A percentile compares a stretch with the other conserved stretches of the same genome.
Evolutionary conservation across 176 grass and related monocot species (phyloP).

Genomic region (Elymus sibiricus): DNA sequence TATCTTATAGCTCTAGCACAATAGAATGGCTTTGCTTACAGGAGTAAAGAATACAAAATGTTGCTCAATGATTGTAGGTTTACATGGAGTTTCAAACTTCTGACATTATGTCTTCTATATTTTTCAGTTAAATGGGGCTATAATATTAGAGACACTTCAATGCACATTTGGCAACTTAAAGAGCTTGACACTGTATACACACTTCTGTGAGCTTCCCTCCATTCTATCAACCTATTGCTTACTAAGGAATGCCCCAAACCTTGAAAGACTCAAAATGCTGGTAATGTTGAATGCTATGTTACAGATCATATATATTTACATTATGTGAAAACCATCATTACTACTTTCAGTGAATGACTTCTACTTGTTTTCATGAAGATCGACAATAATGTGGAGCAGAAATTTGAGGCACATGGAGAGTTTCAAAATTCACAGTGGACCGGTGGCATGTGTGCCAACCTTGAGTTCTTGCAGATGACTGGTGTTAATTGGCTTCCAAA

Average conservation of each 20-base stretch:
- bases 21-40: background rate
- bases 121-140: background rate
- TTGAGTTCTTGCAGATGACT: constrained; percentile 16
- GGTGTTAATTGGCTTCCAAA: constrained; percentile 8
- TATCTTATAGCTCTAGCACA: background rate
- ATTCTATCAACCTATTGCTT: constrained; percentile 19
- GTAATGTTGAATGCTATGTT: constrained; percentile 9
- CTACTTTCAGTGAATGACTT: background rate
- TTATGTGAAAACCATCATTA: background rate
- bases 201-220: constrained; percentile 20
- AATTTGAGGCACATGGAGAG: background rate
- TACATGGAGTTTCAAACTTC: background rate
- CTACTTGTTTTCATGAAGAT: background rate
- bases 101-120: background rate
- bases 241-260: constrained; percentile 8
- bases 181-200: background rate
- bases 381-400: background rate
- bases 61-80: background rate
- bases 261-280: constrained; percentile 16
- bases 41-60: background rate
- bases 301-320: background rate
- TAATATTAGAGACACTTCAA: constrained; percentile 6
- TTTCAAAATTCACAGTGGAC: constrained; percentile 31
- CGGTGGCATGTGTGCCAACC: constrained; percentile 33
- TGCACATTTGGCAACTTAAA: constrained; percentile 23